Percentiles rank a stretch among this genome's conserved stretches.
phyloP scores from a whole-genome alignment of 2,329 filamentous ascomycete genomes.

The Nemania diffusa region DNA sequence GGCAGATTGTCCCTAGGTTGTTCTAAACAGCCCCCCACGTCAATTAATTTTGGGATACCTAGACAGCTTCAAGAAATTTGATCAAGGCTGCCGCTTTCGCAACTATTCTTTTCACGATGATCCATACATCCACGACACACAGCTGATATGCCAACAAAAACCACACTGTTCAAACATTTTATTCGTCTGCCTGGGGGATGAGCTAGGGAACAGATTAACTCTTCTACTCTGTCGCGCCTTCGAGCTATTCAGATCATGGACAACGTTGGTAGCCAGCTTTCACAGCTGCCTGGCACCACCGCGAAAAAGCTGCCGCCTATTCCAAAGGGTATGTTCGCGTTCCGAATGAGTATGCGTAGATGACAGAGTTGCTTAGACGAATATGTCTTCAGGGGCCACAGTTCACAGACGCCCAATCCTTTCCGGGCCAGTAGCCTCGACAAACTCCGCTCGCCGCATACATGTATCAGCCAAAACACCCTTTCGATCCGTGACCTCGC shows the following conservation, averaged over 20 bases:
- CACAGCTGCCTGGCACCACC: conserved; percentile 38
- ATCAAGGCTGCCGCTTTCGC: conserved; percentile 20
- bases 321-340: conserved; percentile 44
- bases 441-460: conserved; percentile 56
- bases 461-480: conserved; percentile 74
- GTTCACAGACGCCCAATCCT: conserved; percentile 61
- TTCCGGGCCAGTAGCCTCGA: conserved; percentile 54
- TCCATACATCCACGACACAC: not conserved
- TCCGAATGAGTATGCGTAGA: not conserved
- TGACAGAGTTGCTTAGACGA: conserved; percentile 31
- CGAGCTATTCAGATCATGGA: conserved; percentile 17
- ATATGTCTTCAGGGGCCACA: conserved; percentile 54
- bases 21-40: conserved; percentile 30
- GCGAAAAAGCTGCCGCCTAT: conserved; percentile 46
- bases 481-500: conserved; percentile 74
- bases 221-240: not conserved
- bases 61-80: conserved; percentile 18
- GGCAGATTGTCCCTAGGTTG: not conserved
- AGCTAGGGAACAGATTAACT: conserved; percentile 13
- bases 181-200: conserved; percentile 38
- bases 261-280: conserved; percentile 14
- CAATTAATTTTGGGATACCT: conserved; percentile 28
- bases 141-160: conserved; percentile 30
- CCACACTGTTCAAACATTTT: not conserved
- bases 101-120: conserved; percentile 1